Conservation (phyloP, 257 asterid genomes). For the Galeopsis tetrahit region DNA sequence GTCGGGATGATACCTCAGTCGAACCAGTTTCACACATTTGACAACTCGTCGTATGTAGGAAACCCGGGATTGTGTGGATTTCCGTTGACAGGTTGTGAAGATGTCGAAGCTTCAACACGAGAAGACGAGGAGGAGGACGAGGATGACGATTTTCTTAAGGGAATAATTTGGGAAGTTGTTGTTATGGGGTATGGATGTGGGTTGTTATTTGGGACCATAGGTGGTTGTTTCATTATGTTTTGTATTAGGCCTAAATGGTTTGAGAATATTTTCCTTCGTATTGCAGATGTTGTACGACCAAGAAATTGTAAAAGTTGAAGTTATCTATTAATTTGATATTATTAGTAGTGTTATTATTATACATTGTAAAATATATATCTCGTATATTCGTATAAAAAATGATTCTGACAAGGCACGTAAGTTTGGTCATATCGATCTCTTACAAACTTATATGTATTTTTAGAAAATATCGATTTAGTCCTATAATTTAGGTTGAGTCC, state of each 20-base stretch:
- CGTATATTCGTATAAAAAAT: too few relatives aligned
- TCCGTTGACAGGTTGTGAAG: slow-evolving; percentile 29
- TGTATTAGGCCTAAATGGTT: not conserved
- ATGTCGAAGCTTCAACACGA: not conserved
- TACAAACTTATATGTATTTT: too few relatives aligned
- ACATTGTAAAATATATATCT: too few relatives aligned
- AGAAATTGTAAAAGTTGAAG: not conserved
- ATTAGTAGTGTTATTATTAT: too few relatives aligned
- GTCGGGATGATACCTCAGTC: slow-evolving; percentile 35
- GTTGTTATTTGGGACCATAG: not conserved
- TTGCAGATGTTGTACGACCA: not conserved
- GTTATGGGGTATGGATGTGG: slow-evolving; percentile 14
- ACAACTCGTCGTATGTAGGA: slow-evolving; percentile 31
- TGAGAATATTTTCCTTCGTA: not conserved
- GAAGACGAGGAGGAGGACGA: not conserved
- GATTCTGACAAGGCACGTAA: too few relatives aligned
- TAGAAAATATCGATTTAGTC: too few relatives aligned
- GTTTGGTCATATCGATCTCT: too few relatives aligned
- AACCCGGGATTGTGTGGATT: slow-evolving; percentile 37
- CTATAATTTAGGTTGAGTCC: too few relatives aligned
- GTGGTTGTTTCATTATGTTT: not conserved
- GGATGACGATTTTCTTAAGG: not conserved
- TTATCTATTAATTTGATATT: not conserved
- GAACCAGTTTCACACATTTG: slow-evolving; percentile 37
- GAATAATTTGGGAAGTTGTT: not conserved